These are phyloP conservation scores for Juglanconis juglandina DNA, from an alignment of 2,329 filamentous ascomycete genomes.

Conservation along the genomic window DNA sequence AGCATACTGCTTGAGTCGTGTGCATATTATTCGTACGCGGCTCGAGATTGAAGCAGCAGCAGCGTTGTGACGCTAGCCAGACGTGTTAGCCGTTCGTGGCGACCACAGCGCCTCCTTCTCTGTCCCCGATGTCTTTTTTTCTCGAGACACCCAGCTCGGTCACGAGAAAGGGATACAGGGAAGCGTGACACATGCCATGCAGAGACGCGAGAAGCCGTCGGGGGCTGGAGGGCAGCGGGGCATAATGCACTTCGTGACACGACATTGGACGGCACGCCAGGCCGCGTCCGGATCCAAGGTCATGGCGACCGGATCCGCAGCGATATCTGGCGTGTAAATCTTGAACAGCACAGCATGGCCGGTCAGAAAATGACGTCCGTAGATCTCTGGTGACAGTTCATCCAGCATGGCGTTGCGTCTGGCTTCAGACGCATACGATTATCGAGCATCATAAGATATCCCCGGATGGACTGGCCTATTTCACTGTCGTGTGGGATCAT, in stretches of 20 bases:
- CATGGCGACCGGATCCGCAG: conserved; percentile 18
- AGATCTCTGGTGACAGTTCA: background rate
- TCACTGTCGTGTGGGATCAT: background rate
- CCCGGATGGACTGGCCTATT: conserved; percentile 2
- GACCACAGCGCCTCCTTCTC: background rate
- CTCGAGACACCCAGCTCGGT: background rate
- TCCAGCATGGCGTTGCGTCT: background rate
- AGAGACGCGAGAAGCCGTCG: background rate
- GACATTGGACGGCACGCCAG: background rate
- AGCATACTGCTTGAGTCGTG: background rate
- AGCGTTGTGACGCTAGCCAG: background rate
- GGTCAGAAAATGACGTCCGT: background rate
- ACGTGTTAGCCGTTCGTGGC: background rate
- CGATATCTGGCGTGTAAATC: conserved; percentile 13
- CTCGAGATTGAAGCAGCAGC: too few species aligned
- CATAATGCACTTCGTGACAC: background rate
- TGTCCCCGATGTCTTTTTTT: background rate
- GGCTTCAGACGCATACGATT: background rate
- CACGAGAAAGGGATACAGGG: background rate
- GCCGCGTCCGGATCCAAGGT: conserved; percentile 17
- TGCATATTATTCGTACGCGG: background rate
- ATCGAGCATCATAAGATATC: conserved; percentile 4
- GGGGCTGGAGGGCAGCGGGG: background rate
- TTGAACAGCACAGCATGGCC: background rate
- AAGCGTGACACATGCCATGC: background rate